phyloP scores from a whole-genome alignment of 371 early-diverging fungal species.

The Mortierella sp. region DNA sequence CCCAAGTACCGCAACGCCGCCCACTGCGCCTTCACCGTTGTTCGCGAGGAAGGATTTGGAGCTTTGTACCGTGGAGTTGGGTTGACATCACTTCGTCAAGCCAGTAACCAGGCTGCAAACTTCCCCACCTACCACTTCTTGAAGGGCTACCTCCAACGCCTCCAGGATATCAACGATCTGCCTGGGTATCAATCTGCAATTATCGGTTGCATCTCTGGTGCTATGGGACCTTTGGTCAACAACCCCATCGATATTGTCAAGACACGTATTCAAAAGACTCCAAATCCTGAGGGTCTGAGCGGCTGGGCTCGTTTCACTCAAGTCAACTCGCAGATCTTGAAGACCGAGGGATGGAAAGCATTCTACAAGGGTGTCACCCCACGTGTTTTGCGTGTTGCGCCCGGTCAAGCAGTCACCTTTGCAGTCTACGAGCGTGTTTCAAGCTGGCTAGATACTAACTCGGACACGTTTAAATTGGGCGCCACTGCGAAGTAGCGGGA shows the following conservation, averaged over 20 bases:
- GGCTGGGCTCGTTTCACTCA: conserved; percentile 86
- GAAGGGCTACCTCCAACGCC: conserved; percentile 75
- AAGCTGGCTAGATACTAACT: conserved; percentile 75
- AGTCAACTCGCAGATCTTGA: conserved; percentile 79
- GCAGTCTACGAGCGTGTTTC: conserved; percentile 90
- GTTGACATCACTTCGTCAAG: conserved; percentile 95
- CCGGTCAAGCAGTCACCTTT: conserved; percentile 90
- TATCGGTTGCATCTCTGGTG: conserved; percentile 95
- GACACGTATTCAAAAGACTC: conserved; percentile 94
- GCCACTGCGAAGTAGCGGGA: conserved; percentile 37
- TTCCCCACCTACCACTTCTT: conserved; percentile 97
- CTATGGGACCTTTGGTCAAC: conserved; percentile 96
- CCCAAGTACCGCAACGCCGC: conserved; percentile 97
- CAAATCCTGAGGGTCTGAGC: conserved; percentile 72
- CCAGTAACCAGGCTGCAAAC: conserved; percentile 98
- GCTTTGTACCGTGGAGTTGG: conserved; percentile 97
- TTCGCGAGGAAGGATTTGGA: conserved; percentile 91
- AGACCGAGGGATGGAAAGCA: conserved; percentile 92
- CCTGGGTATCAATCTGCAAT: conserved; percentile 94
- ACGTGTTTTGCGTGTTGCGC: conserved; percentile 90
- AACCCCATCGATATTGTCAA: conserved; percentile 99
- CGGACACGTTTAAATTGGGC: conserved; percentile 59
- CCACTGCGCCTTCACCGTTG: conserved; percentile 92
- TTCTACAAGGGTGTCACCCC: conserved; percentile 98
- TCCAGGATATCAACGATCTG: conserved; percentile 85